Evolutionary conservation across 2,329 filamentous ascomycete species (phyloP), one percentile per base, ranked within the genome.

Genomic region (Penicillium sp.): DNA sequence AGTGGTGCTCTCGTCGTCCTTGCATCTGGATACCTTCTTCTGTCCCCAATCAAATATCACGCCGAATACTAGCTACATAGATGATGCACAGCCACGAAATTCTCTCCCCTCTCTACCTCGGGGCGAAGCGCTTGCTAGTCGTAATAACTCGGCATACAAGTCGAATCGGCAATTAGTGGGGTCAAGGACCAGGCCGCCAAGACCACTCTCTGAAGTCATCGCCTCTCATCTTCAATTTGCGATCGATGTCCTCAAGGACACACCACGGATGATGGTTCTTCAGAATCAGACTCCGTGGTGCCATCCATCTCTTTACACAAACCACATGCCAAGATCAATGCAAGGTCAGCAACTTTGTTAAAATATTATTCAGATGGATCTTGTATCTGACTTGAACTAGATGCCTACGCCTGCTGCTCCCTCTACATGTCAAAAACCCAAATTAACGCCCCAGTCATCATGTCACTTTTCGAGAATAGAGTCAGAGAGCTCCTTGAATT

Each of bases 281-380:
- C 72, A 78, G 42, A 79, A 73, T 15, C 67, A 75, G 45, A 81
- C 79, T 0, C 79, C 79, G 0, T 85, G 82, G 82, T 76, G 71
- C 28, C 82, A 85, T 56, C 69, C 70, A 0, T 63, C 70, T n/a
- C 68, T 85, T 0, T 84, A 82, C 53, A 69, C 69, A n/a, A 71
- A 78, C 2, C 51, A 63, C 8, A 82, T 84, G 79, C 82, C 81
- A 1, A 67, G 67, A 28, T 70, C 65, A 0, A 76, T 84, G 60
- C 76, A 82, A 70, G 80, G 78, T 76, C 59, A 16, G 47, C 53
- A 9, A 2, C 5, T 9, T 6, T 7, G 1, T 13, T 1, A 6
- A 33, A 7, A 0, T 7, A 2, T 12, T n/a, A 6, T 26, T 9
- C 7, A 18, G 1, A 10, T 26, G 7, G 8, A 8, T 15, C 21